Evolutionary conservation across 2,329 filamentous ascomycete species (phyloP).

Genomic region (Onygena corvina): DNA sequence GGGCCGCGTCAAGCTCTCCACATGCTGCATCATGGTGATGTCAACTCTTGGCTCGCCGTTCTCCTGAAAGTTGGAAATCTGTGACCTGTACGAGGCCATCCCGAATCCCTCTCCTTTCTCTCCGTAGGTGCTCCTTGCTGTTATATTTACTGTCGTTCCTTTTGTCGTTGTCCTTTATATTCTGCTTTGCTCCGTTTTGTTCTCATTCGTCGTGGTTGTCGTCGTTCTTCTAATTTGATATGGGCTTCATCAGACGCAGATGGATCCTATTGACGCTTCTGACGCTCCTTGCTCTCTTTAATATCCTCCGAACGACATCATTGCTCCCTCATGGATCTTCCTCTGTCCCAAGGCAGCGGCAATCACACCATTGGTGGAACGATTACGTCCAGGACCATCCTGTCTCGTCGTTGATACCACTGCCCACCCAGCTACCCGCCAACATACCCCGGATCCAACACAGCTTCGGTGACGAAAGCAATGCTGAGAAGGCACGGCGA

Average conservation of each 20-base stretch:
- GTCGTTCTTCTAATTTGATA: not conserved
- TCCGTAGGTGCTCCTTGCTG: not conserved
- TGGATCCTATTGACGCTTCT: constrained; percentile 11
- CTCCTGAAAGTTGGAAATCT: constrained; percentile 2
- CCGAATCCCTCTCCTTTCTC: not conserved
- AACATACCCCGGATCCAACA: constrained; percentile 22
- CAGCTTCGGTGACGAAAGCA: constrained; percentile 19
- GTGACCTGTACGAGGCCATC: too few species aligned
- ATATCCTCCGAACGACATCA: constrained; percentile 6
- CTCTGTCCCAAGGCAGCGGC: not conserved
- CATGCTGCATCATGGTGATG: not conserved
- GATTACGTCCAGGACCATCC: constrained; percentile 15
- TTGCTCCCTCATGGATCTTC: not conserved
- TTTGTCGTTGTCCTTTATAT: not conserved
- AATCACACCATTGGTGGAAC: constrained; percentile 13
- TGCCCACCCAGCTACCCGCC: constrained; percentile 18
- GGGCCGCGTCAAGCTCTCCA: constrained; percentile 5
- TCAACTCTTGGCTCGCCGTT: constrained; percentile 3
- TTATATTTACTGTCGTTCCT: not conserved
- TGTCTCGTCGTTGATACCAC: constrained; percentile 17
- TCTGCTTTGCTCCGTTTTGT: not conserved
- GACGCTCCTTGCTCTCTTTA: constrained; percentile 11
- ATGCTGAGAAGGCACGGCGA: constrained; percentile 25
- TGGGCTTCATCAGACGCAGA: constrained; percentile 12
- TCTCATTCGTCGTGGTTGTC: not conserved